Conservation (phyloP, 2,329 filamentous ascomycete species). For the Orbilia blumenaviensis region DNA sequence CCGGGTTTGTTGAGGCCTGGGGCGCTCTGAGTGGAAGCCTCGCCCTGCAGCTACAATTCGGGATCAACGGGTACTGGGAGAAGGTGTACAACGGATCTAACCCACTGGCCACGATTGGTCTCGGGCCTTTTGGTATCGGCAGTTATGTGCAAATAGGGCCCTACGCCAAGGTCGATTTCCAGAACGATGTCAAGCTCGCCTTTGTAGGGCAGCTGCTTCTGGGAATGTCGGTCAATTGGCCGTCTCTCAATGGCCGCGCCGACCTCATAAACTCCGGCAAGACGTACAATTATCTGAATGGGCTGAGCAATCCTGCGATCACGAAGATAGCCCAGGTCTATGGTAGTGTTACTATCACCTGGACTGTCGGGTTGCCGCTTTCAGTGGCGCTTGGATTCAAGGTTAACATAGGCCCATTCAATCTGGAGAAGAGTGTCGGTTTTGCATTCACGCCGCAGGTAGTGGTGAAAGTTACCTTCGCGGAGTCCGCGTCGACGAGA, state of each 20-base stretch:
- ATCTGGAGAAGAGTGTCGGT: background rate
- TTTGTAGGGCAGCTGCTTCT: background rate
- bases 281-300: background rate
- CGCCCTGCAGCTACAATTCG: background rate
- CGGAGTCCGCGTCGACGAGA: background rate
- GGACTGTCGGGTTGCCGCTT: slow-evolving; percentile 2
- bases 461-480: background rate
- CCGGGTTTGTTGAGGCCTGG: background rate
- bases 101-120: background rate
- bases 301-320: background rate
- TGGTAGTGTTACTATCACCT: background rate
- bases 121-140: background rate
- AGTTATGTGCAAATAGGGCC: background rate
- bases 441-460: background rate
- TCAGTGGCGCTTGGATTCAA: background rate
- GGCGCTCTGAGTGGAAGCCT: background rate
- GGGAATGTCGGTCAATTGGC: background rate
- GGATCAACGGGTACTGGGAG: background rate
- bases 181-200: background rate
- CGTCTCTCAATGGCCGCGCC: background rate
- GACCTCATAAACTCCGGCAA: background rate
- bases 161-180: background rate
- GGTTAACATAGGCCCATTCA: background rate
- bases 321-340: background rate
- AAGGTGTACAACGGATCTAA: background rate